A percentile compares a stretch with the other conserved stretches of the same genome.
phyloP scores from a whole-genome alignment of 139 green algal species.

The Astrephomene gubernaculifera region DNA sequence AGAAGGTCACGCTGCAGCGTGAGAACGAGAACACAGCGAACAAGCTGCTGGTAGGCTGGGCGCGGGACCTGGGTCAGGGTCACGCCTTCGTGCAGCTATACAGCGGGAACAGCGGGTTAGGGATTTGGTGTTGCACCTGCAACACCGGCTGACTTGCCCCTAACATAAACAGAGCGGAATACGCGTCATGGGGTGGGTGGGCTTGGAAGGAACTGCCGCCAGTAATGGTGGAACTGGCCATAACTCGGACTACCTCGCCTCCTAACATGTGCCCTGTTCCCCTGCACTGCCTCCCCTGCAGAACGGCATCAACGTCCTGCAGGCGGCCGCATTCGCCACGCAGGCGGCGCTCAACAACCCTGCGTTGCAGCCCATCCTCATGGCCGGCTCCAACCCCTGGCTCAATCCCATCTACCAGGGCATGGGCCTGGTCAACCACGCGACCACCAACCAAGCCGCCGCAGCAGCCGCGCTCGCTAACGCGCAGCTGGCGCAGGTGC shows the following conservation, averaged over 20 bases:
- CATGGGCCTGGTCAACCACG: constrained; percentile 41
- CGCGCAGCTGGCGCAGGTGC: constrained; percentile 46
- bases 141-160: too few species aligned
- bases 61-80: too few species aligned
- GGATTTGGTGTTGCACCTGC: too few species aligned
- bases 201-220: too few species aligned
- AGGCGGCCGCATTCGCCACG: constrained; percentile 56
- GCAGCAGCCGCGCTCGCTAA: constrained; percentile 24
- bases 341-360: constrained; percentile 60
- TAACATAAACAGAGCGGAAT: too few species aligned
- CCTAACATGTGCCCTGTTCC: too few species aligned
- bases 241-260: too few species aligned
- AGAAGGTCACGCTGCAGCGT: constrained; percentile 72
- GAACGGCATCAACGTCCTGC: constrained; percentile 60
- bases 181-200: too few species aligned
- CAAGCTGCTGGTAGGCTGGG: constrained; percentile 55
- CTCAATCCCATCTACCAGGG: constrained; percentile 42
- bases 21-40: constrained; percentile 55
- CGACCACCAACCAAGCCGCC: not conserved
- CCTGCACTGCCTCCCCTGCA: not conserved
- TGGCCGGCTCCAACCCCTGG: constrained; percentile 38
- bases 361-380: constrained; percentile 48
- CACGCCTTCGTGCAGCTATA: too few species aligned
- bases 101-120: too few species aligned
- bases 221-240: too few species aligned